Evolutionary conservation across 768 basidiomycete genomes (phyloP).

Genomic region (Omphalotus guepiniiformis): DNA sequence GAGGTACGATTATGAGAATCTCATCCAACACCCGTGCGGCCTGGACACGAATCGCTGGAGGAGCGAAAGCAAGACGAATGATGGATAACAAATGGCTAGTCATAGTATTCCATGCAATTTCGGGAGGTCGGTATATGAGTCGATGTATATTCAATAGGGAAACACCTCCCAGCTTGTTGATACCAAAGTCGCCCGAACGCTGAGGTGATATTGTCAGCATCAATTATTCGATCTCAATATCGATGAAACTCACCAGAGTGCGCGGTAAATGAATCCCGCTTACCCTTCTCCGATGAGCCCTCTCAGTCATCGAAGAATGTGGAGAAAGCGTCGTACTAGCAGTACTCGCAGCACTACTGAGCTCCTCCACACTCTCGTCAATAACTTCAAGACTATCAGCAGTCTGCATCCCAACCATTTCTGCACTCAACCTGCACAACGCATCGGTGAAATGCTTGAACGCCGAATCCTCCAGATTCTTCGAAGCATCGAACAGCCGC

Average conservation of each 20-base stretch:
- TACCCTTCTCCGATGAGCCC: constrained; percentile 62
- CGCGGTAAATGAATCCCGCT: constrained; percentile 87
- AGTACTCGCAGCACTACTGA: constrained; percentile 36
- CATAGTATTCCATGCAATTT: constrained; percentile 80
- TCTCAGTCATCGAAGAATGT: constrained; percentile 36
- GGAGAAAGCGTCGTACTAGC: constrained; percentile 22
- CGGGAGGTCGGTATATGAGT: constrained; percentile 76
- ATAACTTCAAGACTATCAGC: constrained; percentile 29
- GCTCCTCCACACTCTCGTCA: constrained; percentile 28
- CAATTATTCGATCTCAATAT: no score
- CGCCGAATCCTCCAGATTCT: constrained; percentile 76
- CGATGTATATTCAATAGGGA: constrained; percentile 82
- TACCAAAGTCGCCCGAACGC: constrained; percentile 94
- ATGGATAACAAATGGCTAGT: constrained; percentile 79
- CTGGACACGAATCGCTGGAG: constrained; percentile 79
- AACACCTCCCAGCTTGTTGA: constrained; percentile 78
- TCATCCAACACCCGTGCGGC: constrained; percentile 87
- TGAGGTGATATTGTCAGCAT: no score
- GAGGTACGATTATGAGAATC: constrained; percentile 72
- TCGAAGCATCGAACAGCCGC: constrained; percentile 81
- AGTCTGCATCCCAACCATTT: constrained; percentile 91
- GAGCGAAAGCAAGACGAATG: constrained; percentile 64
- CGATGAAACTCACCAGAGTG: constrained; percentile 53
- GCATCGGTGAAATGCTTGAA: constrained; percentile 76
- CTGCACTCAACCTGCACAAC: constrained; percentile 79